phyloP scores from a whole-genome alignment of 495 filamentous ascomycete genomes.

The Tuber aestivum region DNA sequence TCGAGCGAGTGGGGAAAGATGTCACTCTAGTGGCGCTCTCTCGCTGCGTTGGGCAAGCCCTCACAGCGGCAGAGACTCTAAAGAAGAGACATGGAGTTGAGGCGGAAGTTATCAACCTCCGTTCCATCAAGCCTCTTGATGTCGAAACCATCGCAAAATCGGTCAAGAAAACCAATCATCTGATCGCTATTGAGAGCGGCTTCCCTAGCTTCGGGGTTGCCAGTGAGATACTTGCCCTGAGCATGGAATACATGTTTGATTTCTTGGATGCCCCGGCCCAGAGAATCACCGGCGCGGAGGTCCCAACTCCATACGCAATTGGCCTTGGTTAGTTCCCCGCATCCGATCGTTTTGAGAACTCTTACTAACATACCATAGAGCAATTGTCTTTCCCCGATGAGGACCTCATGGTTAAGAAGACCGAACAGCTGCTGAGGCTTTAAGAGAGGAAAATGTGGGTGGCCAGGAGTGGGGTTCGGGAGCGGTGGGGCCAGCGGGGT shows the following conservation, averaged over 20 bases:
- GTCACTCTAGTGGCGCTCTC: slow-evolving; percentile 91
- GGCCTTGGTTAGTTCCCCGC: slow-evolving; percentile 26
- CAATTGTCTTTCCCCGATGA: slow-evolving; percentile 87
- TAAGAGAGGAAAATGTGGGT: slow-evolving; percentile 43
- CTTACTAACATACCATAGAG: slow-evolving; percentile 53
- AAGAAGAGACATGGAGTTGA: slow-evolving; percentile 96
- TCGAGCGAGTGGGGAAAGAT: slow-evolving; percentile 92
- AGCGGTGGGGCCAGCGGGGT: slow-evolving; percentile 20
- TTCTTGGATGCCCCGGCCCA: slow-evolving; percentile 90
- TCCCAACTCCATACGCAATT: slow-evolving; percentile 82
- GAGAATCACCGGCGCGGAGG: slow-evolving; percentile 90
- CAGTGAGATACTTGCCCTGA: slow-evolving; percentile 83
- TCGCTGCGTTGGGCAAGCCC: slow-evolving; percentile 87
- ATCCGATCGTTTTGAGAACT: neutral
- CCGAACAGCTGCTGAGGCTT: slow-evolving; percentile 74
- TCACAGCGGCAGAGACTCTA: slow-evolving; percentile 77
- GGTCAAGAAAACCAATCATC: slow-evolving; percentile 92
- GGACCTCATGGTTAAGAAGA: slow-evolving; percentile 71
- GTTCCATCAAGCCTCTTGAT: slow-evolving; percentile 92
- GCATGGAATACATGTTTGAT: slow-evolving; percentile 97
- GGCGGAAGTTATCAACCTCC: slow-evolving; percentile 94
- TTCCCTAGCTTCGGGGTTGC: slow-evolving; percentile 91
- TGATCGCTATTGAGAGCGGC: slow-evolving; percentile 89
- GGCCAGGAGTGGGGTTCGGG: neutral
- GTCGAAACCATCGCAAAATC: slow-evolving; percentile 91